Evolutionary conservation across 495 filamentous ascomycete genomes (phyloP).

Genomic region (Penicillium psychrofluorescens): DNA sequence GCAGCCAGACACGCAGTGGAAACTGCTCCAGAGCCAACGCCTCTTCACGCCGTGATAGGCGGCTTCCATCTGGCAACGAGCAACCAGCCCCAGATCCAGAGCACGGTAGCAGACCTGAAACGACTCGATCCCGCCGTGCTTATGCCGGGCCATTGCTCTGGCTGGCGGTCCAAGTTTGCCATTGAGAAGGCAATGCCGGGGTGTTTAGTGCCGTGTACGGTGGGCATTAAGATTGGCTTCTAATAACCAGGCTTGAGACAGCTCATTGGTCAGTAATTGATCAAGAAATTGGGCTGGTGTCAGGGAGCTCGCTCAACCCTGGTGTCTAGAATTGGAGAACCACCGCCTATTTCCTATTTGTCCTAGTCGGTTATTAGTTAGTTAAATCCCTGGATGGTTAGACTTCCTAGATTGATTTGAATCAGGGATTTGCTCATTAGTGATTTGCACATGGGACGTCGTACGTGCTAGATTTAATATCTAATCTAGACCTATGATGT

Average conservation of each 20-base stretch:
- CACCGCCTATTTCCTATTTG: too few relatives aligned
- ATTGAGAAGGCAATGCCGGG: slow-evolving; percentile 53
- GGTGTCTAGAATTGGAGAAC: too few relatives aligned
- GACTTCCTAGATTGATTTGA: too few relatives aligned
- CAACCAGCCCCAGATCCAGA: slow-evolving; percentile 33
- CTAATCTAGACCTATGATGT: slow-evolving; percentile 17
- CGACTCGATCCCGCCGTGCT: slow-evolving; percentile 45
- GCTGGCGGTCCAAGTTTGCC: slow-evolving; percentile 54
- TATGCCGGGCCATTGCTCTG: slow-evolving; percentile 54
- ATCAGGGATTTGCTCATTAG: too few relatives aligned
- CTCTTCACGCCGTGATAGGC: slow-evolving; percentile 51
- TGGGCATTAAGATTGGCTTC: slow-evolving; percentile 45
- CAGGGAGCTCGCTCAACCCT: too few relatives aligned
- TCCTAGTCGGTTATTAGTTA: too few relatives aligned
- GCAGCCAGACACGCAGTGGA: slow-evolving; percentile 42
- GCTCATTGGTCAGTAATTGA: too few relatives aligned
- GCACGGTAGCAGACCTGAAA: slow-evolving; percentile 46
- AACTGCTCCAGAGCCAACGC: slow-evolving; percentile 25
- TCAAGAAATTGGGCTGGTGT: too few relatives aligned
- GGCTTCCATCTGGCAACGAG: slow-evolving; percentile 53
- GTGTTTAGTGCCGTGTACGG: slow-evolving; percentile 47
- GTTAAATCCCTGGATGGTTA: too few relatives aligned
- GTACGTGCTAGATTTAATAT: too few relatives aligned
- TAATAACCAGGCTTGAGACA: too few relatives aligned
- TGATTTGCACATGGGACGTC: too few relatives aligned